Conservation (phyloP, 805 yeast species). For the Isabelozyma gotoi region DNA sequence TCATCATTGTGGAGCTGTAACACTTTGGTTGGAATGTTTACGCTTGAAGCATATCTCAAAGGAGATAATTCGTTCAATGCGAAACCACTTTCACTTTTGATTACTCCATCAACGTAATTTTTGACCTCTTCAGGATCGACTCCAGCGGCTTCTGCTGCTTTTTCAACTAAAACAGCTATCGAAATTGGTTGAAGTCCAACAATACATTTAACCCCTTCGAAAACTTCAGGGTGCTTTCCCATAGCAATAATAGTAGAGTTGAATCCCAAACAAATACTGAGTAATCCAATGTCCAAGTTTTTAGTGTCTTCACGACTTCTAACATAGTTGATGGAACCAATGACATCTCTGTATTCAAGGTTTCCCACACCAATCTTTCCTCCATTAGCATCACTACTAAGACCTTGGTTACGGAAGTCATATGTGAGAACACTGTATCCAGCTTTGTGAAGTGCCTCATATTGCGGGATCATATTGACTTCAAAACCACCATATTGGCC, state of each 20-base stretch:
- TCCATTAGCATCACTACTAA: constrained; percentile 5
- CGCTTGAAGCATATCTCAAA: not conserved
- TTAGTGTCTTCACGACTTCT: constrained; percentile 5
- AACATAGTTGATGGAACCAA: constrained; percentile 5
- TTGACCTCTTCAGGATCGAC: not conserved
- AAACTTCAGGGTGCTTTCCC: constrained; percentile 4
- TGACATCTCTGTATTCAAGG: constrained; percentile 6
- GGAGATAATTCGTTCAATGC: constrained; percentile 3
- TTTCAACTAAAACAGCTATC: not conserved
- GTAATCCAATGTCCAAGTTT: too few species aligned
- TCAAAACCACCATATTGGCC: too few species aligned
- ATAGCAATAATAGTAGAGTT: constrained; percentile 5
- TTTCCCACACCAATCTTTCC: constrained; percentile 1
- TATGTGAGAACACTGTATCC: constrained; percentile 5
- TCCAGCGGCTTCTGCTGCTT: not conserved
- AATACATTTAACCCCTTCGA: constrained; percentile 3
- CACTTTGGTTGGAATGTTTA: constrained; percentile 3
- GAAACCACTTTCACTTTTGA: not conserved
- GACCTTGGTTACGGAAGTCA: constrained; percentile 6
- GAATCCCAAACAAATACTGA: constrained; percentile 5
- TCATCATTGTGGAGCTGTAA: constrained; percentile 4
- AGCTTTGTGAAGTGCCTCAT: constrained; percentile 5
- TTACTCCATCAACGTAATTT: constrained; percentile 1
- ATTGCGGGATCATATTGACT: constrained; percentile 4
- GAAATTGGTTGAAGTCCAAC: constrained; percentile 6